Percentiles rank a stretch among this genome's conserved stretches.
Conservation (phyloP, 2,329 filamentous ascomycete genomes). For the Apiospora arundinis region DNA sequence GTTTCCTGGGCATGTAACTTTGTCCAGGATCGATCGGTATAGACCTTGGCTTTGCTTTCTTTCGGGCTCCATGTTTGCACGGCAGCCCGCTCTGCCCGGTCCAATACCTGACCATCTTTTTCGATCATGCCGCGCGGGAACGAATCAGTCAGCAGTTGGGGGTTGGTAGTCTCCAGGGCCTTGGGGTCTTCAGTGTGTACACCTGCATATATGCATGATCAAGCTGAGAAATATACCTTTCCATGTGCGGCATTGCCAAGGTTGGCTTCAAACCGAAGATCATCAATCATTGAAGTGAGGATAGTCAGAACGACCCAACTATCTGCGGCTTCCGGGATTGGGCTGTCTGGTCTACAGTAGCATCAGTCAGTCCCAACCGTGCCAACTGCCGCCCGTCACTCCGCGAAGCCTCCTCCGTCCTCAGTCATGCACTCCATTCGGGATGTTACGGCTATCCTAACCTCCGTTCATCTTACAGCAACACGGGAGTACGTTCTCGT, state of each 20-base stretch:
- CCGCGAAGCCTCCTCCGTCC: background rate
- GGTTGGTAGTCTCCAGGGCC: background rate
- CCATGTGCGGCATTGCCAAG: slow-evolving; percentile 6
- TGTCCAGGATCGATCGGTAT: slow-evolving; percentile 8
- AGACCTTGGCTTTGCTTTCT: background rate
- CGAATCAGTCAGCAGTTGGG: background rate
- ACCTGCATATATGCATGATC: slow-evolving; percentile 16
- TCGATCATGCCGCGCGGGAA: background rate
- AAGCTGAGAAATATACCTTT: background rate
- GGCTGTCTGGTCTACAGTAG: background rate
- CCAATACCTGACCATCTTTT: background rate
- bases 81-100: background rate
- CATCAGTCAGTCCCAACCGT: background rate
- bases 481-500: background rate
- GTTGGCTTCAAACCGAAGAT: slow-evolving; percentile 12
- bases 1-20: background rate
- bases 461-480: background rate
- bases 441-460: background rate
- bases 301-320: background rate
- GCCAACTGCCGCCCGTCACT: background rate
- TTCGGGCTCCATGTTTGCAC: background rate
- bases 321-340: background rate
- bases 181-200: background rate
- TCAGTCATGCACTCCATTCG: background rate
- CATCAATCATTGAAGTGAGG: background rate